Evolutionary conservation across 495 filamentous ascomycete genomes (phyloP).

Genomic region (Collariella sp.): DNA sequence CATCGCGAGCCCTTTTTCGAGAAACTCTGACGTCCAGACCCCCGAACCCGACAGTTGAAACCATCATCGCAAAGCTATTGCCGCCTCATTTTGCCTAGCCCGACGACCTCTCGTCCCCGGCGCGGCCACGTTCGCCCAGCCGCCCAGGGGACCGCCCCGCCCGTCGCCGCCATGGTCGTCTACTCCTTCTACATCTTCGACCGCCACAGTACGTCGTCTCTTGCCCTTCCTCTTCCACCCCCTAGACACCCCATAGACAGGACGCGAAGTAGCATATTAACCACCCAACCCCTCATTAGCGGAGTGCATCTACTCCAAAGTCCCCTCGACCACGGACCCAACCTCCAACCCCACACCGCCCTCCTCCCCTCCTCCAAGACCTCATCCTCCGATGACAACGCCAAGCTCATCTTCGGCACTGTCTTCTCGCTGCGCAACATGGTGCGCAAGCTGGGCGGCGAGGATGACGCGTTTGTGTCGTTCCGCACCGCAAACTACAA

Average conservation of each 20-base stretch:
- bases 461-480: constrained; percentile 84
- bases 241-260: no score
- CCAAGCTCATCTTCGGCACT: constrained; percentile 93
- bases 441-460: constrained; percentile 87
- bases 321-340: no score
- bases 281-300: constrained; percentile 36
- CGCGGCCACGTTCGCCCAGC: constrained; percentile 2
- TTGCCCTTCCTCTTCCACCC: not conserved
- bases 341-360: constrained; percentile 41
- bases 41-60: not conserved
- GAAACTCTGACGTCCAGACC: not conserved
- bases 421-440: constrained; percentile 95
- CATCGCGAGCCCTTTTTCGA: not conserved
- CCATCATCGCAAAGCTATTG: not conserved
- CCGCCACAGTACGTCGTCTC: constrained; percentile 66
- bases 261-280: no score
- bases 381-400: constrained; percentile 55
- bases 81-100: not conserved
- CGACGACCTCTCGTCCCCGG: constrained; percentile 1
- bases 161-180: constrained; percentile 58
- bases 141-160: constrained; percentile 7
- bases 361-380: constrained; percentile 15
- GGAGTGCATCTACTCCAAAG: constrained; percentile 94
- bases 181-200: constrained; percentile 99
- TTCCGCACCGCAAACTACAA: constrained; percentile 92